Evolutionary conservation across 2,329 filamentous ascomycete genomes (phyloP).

Genomic region (Coleophoma eucalyptorum): DNA sequence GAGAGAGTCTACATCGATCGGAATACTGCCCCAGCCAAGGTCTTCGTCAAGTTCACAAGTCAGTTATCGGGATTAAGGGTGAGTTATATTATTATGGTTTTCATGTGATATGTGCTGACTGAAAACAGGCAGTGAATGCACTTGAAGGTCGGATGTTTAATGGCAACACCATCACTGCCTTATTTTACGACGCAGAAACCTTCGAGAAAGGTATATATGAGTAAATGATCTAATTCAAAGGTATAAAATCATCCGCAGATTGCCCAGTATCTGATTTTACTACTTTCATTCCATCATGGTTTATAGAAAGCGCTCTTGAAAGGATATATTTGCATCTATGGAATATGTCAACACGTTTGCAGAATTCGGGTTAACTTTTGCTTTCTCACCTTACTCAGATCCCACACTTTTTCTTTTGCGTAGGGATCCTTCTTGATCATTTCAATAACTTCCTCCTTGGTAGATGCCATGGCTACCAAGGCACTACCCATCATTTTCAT

Average conservation of each 20-base stretch:
- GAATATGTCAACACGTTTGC: neutral
- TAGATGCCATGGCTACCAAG: constrained; percentile 61
- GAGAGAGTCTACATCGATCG: constrained; percentile 75
- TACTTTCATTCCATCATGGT: neutral
- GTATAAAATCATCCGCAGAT: too few relatives aligned
- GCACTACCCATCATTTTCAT: constrained; percentile 71
- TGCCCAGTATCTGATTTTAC: too few relatives aligned
- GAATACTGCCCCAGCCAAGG: constrained; percentile 50
- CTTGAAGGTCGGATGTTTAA: constrained; percentile 86
- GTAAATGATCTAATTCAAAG: constrained; percentile 6
- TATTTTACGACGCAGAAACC: constrained; percentile 76
- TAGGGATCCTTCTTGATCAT: constrained; percentile 69
- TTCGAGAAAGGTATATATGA: constrained; percentile 68
- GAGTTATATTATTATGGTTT: constrained; percentile 32
- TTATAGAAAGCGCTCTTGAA: constrained; percentile 6
- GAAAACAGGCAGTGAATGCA: constrained; percentile 74
- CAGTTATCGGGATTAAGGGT: constrained; percentile 80
- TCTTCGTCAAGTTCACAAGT: constrained; percentile 93
- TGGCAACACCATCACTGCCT: constrained; percentile 77
- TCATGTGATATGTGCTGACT: constrained; percentile 11
- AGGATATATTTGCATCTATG: constrained; percentile 5
- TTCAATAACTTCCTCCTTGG: constrained; percentile 62
- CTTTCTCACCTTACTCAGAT: constrained; percentile 54
- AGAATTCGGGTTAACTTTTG: neutral
- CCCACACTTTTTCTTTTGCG: constrained; percentile 68